Evolutionary conservation across 1,139 yeast species (phyloP), one percentile per base, ranked within the genome.

Genomic region (Wickerhamomyces sp.): DNA sequence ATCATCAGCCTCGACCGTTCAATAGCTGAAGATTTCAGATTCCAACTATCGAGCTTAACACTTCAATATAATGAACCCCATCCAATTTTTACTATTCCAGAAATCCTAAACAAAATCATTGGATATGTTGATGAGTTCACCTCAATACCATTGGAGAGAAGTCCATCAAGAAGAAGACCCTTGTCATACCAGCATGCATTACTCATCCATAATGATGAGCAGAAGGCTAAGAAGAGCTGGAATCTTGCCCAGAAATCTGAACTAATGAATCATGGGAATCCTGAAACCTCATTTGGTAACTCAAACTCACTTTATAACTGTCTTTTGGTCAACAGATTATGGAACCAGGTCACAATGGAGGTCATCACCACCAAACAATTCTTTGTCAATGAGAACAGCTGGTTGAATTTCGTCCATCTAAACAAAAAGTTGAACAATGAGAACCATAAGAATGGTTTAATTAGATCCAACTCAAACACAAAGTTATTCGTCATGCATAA

Each of bases 71-170:
- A 46, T 41, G 34, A 37, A 32, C 13, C 54, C 31, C 78, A 75
- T 46, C 67, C 69, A 26, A 84, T 89, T 7, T 84, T 89, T 58
- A 72, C 72, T 43, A 80, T 84, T 18, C 96, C 96, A 0, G 96
- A 90, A 62, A 82, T 90, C 46, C 71, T 89, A 18, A 66, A 73
- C 52, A 71, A 73, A 48, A 85, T 90, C 14, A 58, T 89, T 29
- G 68, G 71, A 27, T 78, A 70, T 61, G 81, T 87, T 13, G 87
- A 84, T 46, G 60, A 64, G 41, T 66, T 68, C 34, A 67, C 78
- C 7, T 61, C 63, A 6, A 68, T 80, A 15, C 89, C 93, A 3
- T 76, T 72, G 46, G 91, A 84, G 58, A 63, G 64, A 11, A 65
- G 78, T 0, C 84, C 86, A 36, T 61, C 72, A 1, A 66, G 94